Base-by-base conservation (phyloP, 2,329 filamentous ascomycete genomes). In the Fusarium sp. region DNA sequence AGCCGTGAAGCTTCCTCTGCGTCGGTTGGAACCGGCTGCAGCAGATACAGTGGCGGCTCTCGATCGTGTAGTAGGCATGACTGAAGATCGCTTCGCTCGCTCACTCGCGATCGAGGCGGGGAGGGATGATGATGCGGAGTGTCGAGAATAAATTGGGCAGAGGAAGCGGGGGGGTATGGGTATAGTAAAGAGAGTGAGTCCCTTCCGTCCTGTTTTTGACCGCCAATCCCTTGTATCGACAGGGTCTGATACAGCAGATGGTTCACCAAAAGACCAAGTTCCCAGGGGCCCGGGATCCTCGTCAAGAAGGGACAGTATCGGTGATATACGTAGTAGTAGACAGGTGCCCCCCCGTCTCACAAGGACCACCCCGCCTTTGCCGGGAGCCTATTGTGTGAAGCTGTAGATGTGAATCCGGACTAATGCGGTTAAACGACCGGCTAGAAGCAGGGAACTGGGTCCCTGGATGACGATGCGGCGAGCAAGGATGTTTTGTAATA, bases 241-340 rank as follows among this genome's bases (percentile, higher is more conserved):
- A 78, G 76, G 73, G 76, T 78, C 76, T 78, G 76, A 77, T 70
- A 75, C 75, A 73, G 64, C 67, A 77, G 59, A 73, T 62, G 76
- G 75, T 76, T 77, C 76, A 78, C 70, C 68, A 71, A 53, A 64
- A 57, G 35, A 62, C 44, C 63, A 69, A 73, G 59, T 49, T 58
- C 66, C 66, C 59, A 62, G 70, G 75, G 74, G 73, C 64, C 72
- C 62, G 66, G 74, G 72, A 68, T 69, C 63, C 63, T 78, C 67
- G 68, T 73, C 59, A 67, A 62, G 40, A 55, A 68, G 33, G 42
- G 42, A 46, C 42, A 17, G 59, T 64, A 63, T 60, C 63, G 70
- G 70, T 62, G 62, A 67, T 74, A 64, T 33, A 33, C 31, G 31
- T 33, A 33, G 31, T 33, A 33, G 31, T 71, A 73, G 65, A 68